These are phyloP conservation scores for Leccinum sublutescens DNA, from an alignment of 768 basidiomycete genomes.

Conservation along the genomic window DNA sequence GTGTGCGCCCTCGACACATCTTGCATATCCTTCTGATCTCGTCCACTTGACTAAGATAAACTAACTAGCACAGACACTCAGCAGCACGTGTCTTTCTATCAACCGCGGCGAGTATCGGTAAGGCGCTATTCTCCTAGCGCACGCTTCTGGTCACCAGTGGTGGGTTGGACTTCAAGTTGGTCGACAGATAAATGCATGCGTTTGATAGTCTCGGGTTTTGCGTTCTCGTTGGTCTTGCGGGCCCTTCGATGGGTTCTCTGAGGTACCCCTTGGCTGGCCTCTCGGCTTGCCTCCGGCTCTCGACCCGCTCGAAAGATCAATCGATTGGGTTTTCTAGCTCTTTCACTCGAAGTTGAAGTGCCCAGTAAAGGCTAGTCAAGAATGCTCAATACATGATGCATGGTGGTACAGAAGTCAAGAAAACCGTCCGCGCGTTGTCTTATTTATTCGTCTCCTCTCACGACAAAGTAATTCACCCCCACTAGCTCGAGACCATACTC, in stretches of 20 bases:
- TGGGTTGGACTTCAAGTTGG: no score
- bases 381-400: background rate
- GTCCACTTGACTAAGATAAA: background rate
- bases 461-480: conserved; percentile 56
- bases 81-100: conserved; percentile 36
- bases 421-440: background rate
- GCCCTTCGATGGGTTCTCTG: no score
- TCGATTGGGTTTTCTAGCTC: background rate
- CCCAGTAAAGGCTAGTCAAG: background rate
- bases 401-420: background rate
- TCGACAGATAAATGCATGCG: no score
- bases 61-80: background rate
- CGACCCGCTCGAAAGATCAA: no score
- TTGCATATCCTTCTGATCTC: conserved; percentile 1
- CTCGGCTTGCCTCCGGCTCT: no score
- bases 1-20: no score
- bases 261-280: no score
- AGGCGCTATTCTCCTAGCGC: conserved; percentile 8
- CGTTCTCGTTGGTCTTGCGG: no score
- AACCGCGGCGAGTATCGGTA: conserved; percentile 35
- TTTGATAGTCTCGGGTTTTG: no score
- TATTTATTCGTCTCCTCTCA: conserved; percentile 26
- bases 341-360: no score
- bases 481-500: conserved; percentile 53
- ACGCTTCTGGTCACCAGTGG: background rate